Percentiles rank a stretch among this genome's conserved stretches.
These are phyloP conservation scores for Tylopilus intermedius DNA, from an alignment of 768 basidiomycete genomes.

Conservation along the genomic window DNA sequence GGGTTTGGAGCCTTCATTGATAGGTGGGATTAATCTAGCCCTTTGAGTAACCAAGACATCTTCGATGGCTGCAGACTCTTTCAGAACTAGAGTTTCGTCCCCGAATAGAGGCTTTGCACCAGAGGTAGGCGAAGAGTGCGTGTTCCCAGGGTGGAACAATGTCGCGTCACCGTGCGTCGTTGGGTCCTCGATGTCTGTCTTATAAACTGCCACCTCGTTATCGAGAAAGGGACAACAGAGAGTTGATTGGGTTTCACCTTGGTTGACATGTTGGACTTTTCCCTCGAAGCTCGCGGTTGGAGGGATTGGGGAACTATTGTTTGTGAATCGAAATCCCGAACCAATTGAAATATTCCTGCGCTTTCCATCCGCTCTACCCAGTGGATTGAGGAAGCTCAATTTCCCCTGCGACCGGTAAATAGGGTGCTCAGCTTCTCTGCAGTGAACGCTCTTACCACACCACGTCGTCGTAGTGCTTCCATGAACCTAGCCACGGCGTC, in stretches of 20 bases:
- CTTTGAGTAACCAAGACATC: background rate
- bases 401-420: slow-evolving; percentile 25
- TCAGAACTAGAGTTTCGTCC: background rate
- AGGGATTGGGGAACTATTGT: slow-evolving; percentile 19
- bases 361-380: slow-evolving; percentile 11
- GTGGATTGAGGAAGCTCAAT: slow-evolving; percentile 24
- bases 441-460: slow-evolving; percentile 37
- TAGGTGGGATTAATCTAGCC: background rate
- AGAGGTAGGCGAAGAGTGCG: background rate
- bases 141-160: background rate
- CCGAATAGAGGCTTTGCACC: background rate
- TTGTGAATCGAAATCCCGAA: slow-evolving; percentile 21
- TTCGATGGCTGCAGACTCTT: background rate
- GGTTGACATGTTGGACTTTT: slow-evolving; percentile 29
- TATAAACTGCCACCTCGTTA: slow-evolving; percentile 21
- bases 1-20: background rate
- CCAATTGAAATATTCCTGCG: slow-evolving; percentile 25
- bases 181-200: slow-evolving; percentile 23
- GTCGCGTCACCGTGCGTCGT: background rate
- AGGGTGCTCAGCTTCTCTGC: background rate
- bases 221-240: background rate
- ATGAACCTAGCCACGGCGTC: slow-evolving; percentile 36
- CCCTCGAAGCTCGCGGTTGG: slow-evolving; percentile 29
- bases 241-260: slow-evolving; percentile 15
- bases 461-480: slow-evolving; percentile 39